These are phyloP conservation scores for Veloboletus limbatus DNA, from an alignment of 1,284 basidiomycete species.

Conservation along the genomic window DNA sequence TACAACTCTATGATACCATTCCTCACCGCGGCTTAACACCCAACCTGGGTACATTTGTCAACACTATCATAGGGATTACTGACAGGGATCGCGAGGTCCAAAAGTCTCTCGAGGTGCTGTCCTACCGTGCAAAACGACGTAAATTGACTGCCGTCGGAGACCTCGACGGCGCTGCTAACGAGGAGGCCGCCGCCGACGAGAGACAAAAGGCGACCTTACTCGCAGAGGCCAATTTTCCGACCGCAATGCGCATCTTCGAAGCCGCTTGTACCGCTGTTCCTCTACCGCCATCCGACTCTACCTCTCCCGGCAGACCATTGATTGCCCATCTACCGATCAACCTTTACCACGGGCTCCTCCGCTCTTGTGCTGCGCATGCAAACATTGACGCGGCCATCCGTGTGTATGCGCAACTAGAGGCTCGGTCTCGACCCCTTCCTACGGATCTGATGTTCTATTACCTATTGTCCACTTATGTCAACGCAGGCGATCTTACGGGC, in stretches of 20 bases:
- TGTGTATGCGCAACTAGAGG: conserved; percentile 68
- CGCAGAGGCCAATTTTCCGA: conserved; percentile 67
- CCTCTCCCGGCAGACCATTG: conserved; percentile 4
- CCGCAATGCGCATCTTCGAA: conserved; percentile 73
- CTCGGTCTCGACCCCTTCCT: conserved; percentile 35
- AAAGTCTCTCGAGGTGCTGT: conserved; percentile 43
- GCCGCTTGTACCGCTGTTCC: conserved; percentile 46
- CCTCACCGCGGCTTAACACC: conserved; percentile 65
- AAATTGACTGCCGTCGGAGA: conserved; percentile 17
- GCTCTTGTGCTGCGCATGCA: conserved; percentile 57
- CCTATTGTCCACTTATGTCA: conserved; percentile 63
- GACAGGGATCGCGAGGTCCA: conserved; percentile 72
- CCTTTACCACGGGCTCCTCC: conserved; percentile 61
- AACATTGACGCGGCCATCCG: conserved; percentile 64
- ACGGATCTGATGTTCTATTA: conserved; percentile 49
- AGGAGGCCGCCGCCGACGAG: conserved; percentile 31
- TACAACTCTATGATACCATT: conserved; percentile 78
- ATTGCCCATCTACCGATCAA: conserved; percentile 34
- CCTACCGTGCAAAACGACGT: conserved; percentile 42
- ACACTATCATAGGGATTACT: conserved; percentile 68
- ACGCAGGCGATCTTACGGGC: conserved; percentile 51
- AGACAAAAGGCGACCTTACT: conserved; percentile 43
- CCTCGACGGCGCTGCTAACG: conserved; percentile 14
- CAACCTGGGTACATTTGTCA: conserved; percentile 65
- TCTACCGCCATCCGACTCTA: conserved; percentile 2